Percentiles rank a stretch among this genome's conserved stretches.
Evolutionary conservation across 371 early-diverging fungal genomes (phyloP).

Genomic region (Mucor racemosus): DNA sequence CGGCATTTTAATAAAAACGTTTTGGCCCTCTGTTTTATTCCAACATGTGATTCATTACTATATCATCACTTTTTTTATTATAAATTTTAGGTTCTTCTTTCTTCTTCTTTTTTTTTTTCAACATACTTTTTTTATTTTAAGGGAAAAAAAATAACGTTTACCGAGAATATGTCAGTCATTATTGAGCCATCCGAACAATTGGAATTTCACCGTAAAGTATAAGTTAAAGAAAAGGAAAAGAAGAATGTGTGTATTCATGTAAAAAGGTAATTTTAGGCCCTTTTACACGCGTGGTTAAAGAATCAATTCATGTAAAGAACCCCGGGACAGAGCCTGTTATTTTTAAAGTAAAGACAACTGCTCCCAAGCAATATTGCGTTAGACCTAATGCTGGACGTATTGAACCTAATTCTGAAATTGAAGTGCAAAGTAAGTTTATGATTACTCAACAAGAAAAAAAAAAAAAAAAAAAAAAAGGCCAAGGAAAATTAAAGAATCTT

Average conservation of each 20-base stretch:
- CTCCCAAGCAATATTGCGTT: constrained; percentile 96
- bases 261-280: constrained; percentile 61
- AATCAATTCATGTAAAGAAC: constrained; percentile 73
- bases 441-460: too few species aligned
- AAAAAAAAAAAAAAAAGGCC: not conserved
- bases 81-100: not conserved
- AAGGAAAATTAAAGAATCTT: not conserved
- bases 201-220: constrained; percentile 60
- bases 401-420: constrained; percentile 70
- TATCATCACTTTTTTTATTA: constrained; percentile 3
- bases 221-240: not conserved
- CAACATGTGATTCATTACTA: constrained; percentile 11
- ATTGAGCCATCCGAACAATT: constrained; percentile 61
- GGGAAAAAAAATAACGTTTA: not conserved
- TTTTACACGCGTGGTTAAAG: constrained; percentile 69
- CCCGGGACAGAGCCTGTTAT: constrained; percentile 69
- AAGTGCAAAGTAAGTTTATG: constrained; percentile 72
- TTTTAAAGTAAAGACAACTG: constrained; percentile 98
- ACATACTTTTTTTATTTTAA: not conserved
- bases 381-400: constrained; percentile 94
- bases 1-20: constrained; percentile 6
- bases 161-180: constrained; percentile 56
- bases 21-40: not conserved
- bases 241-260: not conserved
- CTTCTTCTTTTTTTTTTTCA: constrained; percentile 9